A percentile compares a stretch with the other conserved stretches of the same genome.
These are phyloP conservation scores for Stenogyne calaminthoides DNA, from an alignment of 305 asterid genomes.

Conservation along the genomic window DNA sequence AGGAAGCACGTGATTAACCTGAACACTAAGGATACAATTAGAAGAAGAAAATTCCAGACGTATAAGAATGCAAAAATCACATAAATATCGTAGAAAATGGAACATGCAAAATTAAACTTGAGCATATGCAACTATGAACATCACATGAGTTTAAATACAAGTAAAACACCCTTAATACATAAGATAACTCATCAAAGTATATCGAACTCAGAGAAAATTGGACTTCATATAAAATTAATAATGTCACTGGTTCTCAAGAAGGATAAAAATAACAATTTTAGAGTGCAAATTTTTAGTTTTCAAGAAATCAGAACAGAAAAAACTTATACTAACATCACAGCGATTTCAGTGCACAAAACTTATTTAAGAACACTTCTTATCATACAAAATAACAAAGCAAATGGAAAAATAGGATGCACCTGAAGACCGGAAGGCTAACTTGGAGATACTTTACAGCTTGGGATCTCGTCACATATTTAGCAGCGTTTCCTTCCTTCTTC, in stretches of 20 bases:
- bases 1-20: conserved; percentile 24
- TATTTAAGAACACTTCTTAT: not conserved
- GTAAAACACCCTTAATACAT: not conserved
- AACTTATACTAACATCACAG: not conserved
- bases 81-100: not conserved
- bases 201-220: not conserved
- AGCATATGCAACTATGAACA: not conserved
- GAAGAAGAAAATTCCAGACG: not conserved
- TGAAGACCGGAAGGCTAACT: conserved; percentile 82
- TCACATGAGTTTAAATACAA: not conserved
- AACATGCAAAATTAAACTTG: not conserved
- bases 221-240: not conserved
- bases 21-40: not conserved
- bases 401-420: conserved; percentile 42
- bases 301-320: not conserved
- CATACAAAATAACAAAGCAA: not conserved
- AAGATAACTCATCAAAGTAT: not conserved
- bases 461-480: conserved; percentile 83
- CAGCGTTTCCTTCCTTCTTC: conserved; percentile 97
- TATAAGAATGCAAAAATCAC: not conserved
- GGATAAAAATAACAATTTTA: not conserved
- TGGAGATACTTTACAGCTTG: conserved; percentile 85
- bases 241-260: not conserved
- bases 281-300: not conserved
- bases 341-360: not conserved